Percentiles rank a stretch among this genome's conserved stretches.
These are phyloP conservation scores for Venturiaceae sp. DNA, from an alignment of 2,329 filamentous ascomycete genomes.

Conservation along the genomic window DNA sequence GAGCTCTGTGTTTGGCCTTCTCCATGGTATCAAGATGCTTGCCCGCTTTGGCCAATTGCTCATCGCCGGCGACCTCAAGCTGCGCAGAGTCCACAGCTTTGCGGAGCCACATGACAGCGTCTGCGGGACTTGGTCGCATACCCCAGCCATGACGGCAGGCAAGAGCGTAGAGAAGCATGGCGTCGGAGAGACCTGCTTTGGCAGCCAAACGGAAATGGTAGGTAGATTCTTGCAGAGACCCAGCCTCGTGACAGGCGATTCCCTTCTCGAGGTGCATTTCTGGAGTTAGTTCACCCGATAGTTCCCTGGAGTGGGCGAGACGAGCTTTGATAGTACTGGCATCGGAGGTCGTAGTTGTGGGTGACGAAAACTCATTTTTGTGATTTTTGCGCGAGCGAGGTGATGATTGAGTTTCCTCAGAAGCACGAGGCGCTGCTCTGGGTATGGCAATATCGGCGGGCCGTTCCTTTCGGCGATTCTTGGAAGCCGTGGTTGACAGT, in stretches of 20 bases:
- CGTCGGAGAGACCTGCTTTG: slow-evolving; percentile 75
- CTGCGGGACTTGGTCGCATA: slow-evolving; percentile 82
- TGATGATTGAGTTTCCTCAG: slow-evolving; percentile 7
- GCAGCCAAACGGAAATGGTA: slow-evolving; percentile 91
- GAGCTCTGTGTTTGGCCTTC: slow-evolving; percentile 75
- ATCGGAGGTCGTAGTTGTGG: slow-evolving; percentile 5
- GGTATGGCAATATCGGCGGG: slow-evolving; percentile 8
- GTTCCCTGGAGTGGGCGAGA: slow-evolving; percentile 38
- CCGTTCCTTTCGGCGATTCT: slow-evolving; percentile 1
- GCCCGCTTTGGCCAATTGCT: slow-evolving; percentile 51
- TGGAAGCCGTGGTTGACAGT: not conserved
- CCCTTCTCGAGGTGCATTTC: slow-evolving; percentile 88
- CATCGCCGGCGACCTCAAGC: slow-evolving; percentile 74
- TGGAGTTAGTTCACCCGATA: slow-evolving; percentile 49
- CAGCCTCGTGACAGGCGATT: slow-evolving; percentile 80
- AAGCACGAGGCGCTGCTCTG: not conserved
- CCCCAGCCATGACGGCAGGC: slow-evolving; percentile 97
- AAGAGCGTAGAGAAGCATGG: slow-evolving; percentile 91
- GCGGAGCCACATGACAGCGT: slow-evolving; percentile 85
- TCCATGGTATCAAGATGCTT: slow-evolving; percentile 54
- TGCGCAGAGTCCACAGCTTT: slow-evolving; percentile 81
- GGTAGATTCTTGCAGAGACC: slow-evolving; percentile 83
- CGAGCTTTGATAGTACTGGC: slow-evolving; percentile 29
- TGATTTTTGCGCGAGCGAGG: not conserved
- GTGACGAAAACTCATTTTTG: not conserved